These are phyloP conservation scores for Achaetomium macrosporum DNA, from an alignment of 2,329 filamentous ascomycete species.

Conservation along the genomic window DNA sequence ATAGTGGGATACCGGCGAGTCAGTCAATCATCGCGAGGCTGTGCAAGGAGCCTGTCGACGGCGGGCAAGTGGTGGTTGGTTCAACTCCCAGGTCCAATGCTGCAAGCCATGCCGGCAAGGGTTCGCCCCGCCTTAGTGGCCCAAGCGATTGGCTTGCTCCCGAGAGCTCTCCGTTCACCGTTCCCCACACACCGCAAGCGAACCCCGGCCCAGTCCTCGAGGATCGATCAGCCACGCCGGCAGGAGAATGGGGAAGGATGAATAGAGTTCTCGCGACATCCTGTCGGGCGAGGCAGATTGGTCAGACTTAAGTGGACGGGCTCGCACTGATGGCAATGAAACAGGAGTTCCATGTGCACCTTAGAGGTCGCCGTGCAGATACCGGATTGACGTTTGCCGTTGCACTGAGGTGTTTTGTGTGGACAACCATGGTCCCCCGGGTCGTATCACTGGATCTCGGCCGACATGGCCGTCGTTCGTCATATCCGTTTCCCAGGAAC, in stretches of 20 bases:
- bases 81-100: slow-evolving; percentile 6
- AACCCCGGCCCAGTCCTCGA: background rate
- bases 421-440: background rate
- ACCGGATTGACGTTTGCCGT: background rate
- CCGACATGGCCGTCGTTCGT: background rate
- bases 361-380: too few relatives aligned
- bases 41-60: slow-evolving; percentile 14
- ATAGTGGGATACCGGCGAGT: background rate
- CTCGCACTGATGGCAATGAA: slow-evolving; percentile 7
- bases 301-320: slow-evolving; percentile 6
- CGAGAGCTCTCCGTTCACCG: slow-evolving; percentile 22
- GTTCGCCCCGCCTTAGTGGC: slow-evolving; percentile 15
- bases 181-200: slow-evolving; percentile 10
- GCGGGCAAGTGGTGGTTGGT: slow-evolving; percentile 10
- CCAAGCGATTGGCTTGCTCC: slow-evolving; percentile 31
- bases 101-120: slow-evolving; percentile 8
- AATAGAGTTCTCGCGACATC: slow-evolving; percentile 8
- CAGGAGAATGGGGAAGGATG: slow-evolving; percentile 10
- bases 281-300: background rate
- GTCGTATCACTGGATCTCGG: slow-evolving; percentile 9
- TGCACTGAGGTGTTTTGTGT: background rate
- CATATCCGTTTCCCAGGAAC: background rate
- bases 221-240: slow-evolving; percentile 9
- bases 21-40: slow-evolving; percentile 21
- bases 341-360: background rate